Evolutionary conservation across 1,284 basidiomycete species (phyloP), one percentile per base, ranked within the genome.

Genomic region (Ustilago crameri): DNA sequence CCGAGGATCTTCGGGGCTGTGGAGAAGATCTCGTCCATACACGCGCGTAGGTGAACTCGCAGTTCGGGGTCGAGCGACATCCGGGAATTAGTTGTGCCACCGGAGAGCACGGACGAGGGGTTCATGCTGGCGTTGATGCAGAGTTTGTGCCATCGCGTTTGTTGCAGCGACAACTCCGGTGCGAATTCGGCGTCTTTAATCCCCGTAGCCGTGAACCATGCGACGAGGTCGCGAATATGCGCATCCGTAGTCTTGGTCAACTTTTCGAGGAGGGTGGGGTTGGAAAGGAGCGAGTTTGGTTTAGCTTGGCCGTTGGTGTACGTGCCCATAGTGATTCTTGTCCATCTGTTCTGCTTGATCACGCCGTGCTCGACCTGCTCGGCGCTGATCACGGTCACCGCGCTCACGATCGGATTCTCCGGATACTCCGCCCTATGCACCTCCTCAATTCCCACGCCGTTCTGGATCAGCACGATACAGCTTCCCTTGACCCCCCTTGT

Each of bases 101-200:
- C 83, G 3, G 84, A 83, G n/a, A 86, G 79, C 22, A 86, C 84
- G 2, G 84, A 76, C 17, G 82, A 84, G 0, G 84, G 84, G 67
- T 86, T 86, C 82, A 86, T 84, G 9, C 82, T 74, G 3, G 84
- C 81, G 68, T 85, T 85, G 75, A 85, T 84, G 78, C 82, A 82
- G 20, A 83, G 74, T 69, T 86, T 86, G 75, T 86, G 85, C 85
- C 85, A 86, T 7, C 85, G 78, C 3, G 85, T 82, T 41, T 85
- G 76, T 70, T 86, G 85, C 18, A 86, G 70, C 14, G 76, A 82
- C 23, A 73, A 62, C 51, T 85, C 84, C 20, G 77, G 65, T 58
- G 83, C 75, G n/a, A 66, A 71, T 66, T 85, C 84, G 7, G 84
- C 84, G 67, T 86, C 85, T 42, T 77, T 80, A 55, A 86, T 82